Base-by-base conservation (phyloP, 352 stramenopile genomes). In the Phytophthora pseudosyringae region DNA sequence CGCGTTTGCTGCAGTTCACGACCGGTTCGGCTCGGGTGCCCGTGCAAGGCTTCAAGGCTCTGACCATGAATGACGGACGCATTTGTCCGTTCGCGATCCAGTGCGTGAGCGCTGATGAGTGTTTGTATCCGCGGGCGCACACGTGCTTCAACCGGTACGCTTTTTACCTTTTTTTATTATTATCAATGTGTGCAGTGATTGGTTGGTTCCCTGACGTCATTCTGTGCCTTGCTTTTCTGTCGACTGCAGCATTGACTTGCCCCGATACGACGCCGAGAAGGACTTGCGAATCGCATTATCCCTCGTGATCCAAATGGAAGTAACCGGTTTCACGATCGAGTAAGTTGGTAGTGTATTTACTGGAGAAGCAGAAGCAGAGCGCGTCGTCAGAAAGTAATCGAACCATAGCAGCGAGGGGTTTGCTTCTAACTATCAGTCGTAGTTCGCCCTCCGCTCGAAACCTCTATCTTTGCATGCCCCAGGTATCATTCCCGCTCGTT, bases 1-100 rank as follows among this genome's bases (percentile, higher is more conserved):
- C 97, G 25, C 81, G 94, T 5, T 93, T 99, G 66, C 74, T 99
- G 16, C 97, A 99, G 73, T 99, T 99, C 67, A 98, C 98, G 21
- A 99, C 97, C 0, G 97, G 97, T 8, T 99, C 95, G 39, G 93
- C 91, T 0, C 98, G 98, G 26, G 97, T 99, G 0, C 85, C 87
- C 15, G 86, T 96, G 4, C 84, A 95, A 73, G 84, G 85, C 18
- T 95, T 94, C 69, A 94, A 95, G 75, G 86, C 85, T 13, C 59
- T 96, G 55, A 95, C 88, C 1, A 95, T 94, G 80, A 91, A 95
- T 63, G 88, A 96, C 40, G 88, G 88, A 13, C 86, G 88, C 44
- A 96, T 96, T 60, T 94, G 84, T 64, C 86, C 78, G 28, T 97
- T 94, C 68, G 83, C 86, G 35, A 93, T 95, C 64, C 83, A 96